These are phyloP conservation scores for Kluyveromyces siamensis DNA, from an alignment of 805 yeast genomes.

Conservation along the genomic window DNA sequence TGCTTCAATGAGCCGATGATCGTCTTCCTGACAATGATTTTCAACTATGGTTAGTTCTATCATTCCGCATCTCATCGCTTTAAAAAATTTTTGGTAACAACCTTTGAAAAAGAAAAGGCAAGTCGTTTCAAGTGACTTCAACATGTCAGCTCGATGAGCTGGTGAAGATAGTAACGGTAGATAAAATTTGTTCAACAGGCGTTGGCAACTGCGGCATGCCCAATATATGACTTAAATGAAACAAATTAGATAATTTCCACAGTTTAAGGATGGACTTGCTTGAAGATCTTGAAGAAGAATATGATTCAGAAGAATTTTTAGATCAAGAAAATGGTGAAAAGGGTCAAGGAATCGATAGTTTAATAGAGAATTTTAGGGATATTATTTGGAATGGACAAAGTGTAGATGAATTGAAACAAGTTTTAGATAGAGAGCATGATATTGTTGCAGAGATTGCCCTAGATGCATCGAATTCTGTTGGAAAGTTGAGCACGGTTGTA, in stretches of 20 bases:
- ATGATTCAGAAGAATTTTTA: background rate
- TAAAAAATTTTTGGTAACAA: constrained; percentile 1
- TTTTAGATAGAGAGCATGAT: background rate
- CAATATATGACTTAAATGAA: no score
- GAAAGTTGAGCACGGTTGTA: constrained; percentile 7
- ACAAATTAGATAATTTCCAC: background rate
- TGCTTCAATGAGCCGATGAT: no score
- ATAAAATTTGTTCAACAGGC: no score
- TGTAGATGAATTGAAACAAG: background rate
- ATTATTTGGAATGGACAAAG: background rate
- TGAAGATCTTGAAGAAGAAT: constrained; percentile 6
- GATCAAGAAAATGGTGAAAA: constrained; percentile 3
- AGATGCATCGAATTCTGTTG: background rate
- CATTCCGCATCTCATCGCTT: constrained; percentile 3
- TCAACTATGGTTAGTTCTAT: no score
- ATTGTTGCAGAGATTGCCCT: background rate
- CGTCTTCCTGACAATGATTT: no score
- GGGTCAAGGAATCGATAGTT: background rate
- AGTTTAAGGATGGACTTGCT: constrained; percentile 7
- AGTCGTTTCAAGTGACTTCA: background rate
- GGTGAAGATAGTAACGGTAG: background rate
- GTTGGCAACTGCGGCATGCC: no score
- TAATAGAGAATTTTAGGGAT: background rate
- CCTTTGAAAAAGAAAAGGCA: background rate
- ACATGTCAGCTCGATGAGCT: background rate